A percentile compares a stretch with the other conserved stretches of the same genome.
Evolutionary conservation across 495 filamentous ascomycete species (phyloP).

Genomic region (Trichoderma reesei): DNA sequence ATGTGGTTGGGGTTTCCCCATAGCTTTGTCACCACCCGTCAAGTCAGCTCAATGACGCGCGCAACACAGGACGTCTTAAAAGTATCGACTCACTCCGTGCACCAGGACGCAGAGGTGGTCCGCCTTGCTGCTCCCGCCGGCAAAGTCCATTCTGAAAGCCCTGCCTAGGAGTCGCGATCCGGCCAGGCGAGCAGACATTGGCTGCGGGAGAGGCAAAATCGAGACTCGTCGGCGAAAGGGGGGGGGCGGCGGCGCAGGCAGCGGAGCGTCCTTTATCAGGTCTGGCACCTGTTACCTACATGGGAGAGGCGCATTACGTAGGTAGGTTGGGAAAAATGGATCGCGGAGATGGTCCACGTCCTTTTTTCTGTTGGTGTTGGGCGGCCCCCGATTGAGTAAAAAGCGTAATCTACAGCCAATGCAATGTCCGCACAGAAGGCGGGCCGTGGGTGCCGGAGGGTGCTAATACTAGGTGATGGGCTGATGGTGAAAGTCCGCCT

Average conservation of each 20-base stretch:
- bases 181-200: slow-evolving; percentile 5
- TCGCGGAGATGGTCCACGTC: not conserved
- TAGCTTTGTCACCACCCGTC: slow-evolving; percentile 39
- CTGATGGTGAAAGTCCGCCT: not conserved
- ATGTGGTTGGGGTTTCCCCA: slow-evolving; percentile 92
- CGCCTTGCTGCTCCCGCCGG: slow-evolving; percentile 28
- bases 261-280: not conserved
- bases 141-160: slow-evolving; percentile 24
- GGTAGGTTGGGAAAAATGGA: not conserved
- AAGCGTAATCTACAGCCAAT: too few relatives aligned
- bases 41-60: slow-evolving; percentile 17
- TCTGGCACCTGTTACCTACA: not conserved
- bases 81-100: slow-evolving; percentile 57
- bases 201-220: not conserved
- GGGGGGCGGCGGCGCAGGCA: not conserved
- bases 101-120: slow-evolving; percentile 90
- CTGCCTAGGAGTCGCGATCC: slow-evolving; percentile 1
- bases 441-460: slow-evolving; percentile 1
- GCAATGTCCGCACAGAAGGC: not conserved
- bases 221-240: not conserved
- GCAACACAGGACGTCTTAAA: slow-evolving; percentile 7
- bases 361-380: not conserved
- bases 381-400: too few relatives aligned
- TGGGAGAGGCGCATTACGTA: slow-evolving; percentile 3
- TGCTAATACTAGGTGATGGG: not conserved